Base-by-base conservation (phyloP, 2,329 filamentous ascomycete genomes). In the Bisporella sp. region DNA sequence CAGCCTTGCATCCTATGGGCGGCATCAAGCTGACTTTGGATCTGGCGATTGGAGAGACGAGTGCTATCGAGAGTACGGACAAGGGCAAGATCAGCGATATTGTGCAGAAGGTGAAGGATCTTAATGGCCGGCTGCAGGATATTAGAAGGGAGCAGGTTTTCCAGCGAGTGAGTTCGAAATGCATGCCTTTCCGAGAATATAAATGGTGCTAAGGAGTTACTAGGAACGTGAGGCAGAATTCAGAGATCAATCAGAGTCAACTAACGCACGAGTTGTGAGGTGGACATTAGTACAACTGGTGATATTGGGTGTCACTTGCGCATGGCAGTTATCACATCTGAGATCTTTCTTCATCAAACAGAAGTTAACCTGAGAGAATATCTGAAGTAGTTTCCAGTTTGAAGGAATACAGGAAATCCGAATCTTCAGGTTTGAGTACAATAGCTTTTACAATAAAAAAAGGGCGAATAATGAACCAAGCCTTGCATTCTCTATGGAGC, bases 311-410 rank as follows among this genome's bases (percentile, higher is more conserved):
- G 77, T 85, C 50, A 96, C 93, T 33, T 99, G 93, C 72, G 88
- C 89, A 54, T 99, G 93, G 93, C 93, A 99, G 71, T 77, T 99
- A 44, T 95, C 90, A 48, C 92, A 99, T 72, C 79, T 99, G 62
- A 81, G 93, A 61, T 87, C 88, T 44, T 99, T 99, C 80, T 99
- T 99, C 76, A 99, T 99, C 77, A 99, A 99, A 80, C 92, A 97
- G 76, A 99, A 99, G 79, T 83, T 99, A 68, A 97, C 93, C 53
- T 99, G 81, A 71, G 81, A 71, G 21, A 21, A 21, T 21, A 21
- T 21, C 21, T 21, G 21, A 21, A 21, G 21, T 21, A 3, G 21
- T 21, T 21, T 21, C 21, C 21, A 21, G 21, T 21, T 21, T 21
- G 21, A 21, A 21, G 21, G 21, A 21, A 21, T 21, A 21, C 21